phyloP scores from a whole-genome alignment of 2,329 filamentous ascomycete species.

The Hypocreales sp. region DNA sequence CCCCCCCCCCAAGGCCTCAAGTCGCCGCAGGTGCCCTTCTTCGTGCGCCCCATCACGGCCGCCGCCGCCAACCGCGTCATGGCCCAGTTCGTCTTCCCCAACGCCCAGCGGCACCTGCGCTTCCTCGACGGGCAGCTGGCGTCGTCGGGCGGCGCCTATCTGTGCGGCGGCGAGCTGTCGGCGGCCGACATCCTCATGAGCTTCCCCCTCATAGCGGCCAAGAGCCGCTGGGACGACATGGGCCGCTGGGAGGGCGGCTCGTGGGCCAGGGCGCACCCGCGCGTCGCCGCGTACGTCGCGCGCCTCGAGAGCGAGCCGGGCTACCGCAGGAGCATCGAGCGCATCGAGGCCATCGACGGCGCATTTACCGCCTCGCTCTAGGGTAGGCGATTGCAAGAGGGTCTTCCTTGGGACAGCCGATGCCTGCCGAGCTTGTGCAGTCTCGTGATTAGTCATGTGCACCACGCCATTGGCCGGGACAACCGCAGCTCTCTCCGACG shows the following conservation, averaged over 20 bases:
- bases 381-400: too few species aligned
- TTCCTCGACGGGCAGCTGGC: constrained; percentile 33
- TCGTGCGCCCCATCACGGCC: constrained; percentile 34
- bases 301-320: constrained; percentile 28
- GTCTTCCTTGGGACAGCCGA: too few species aligned
- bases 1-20: constrained; percentile 25
- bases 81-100: constrained; percentile 27
- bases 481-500: too few species aligned
- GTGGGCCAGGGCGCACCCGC: constrained; percentile 24
- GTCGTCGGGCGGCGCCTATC: constrained; percentile 27
- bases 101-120: constrained; percentile 28
- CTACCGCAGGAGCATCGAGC: constrained; percentile 29
- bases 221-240: constrained; percentile 21
- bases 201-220: constrained; percentile 32
- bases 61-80: constrained; percentile 26
- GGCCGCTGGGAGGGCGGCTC: constrained; percentile 25
- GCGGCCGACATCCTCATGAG: constrained; percentile 38
- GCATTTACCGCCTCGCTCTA: constrained; percentile 10
- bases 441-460: too few species aligned
- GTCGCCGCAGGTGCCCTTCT: constrained; percentile 30
- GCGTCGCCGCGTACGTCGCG: constrained; percentile 29
- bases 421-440: too few species aligned
- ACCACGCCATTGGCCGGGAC: too few species aligned
- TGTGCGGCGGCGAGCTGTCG: constrained; percentile 32
- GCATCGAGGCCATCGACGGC: constrained; percentile 33